A percentile compares a stretch with the other conserved stretches of the same genome.
Conservation (phyloP, 495 filamentous ascomycete genomes). For the Thermochaetoides thermophila region DNA sequence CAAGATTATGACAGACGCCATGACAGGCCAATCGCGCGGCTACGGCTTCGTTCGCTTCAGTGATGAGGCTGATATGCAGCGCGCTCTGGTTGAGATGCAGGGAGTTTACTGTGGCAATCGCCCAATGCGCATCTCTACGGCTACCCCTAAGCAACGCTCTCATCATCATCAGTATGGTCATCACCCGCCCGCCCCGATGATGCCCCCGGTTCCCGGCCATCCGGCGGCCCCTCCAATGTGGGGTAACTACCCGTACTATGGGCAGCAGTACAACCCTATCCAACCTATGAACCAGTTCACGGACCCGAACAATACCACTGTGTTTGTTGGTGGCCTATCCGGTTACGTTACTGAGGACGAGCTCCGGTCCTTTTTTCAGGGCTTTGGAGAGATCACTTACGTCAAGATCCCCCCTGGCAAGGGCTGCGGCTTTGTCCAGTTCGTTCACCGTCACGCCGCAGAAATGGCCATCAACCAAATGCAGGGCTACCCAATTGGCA, state of each 20-base stretch:
- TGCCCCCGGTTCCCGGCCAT: conserved; percentile 22
- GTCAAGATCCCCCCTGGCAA: conserved; percentile 99
- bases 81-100: conserved; percentile 92
- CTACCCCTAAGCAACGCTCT: conserved; percentile 72
- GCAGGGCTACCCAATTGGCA: conserved; percentile 98
- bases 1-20: conserved; percentile 99
- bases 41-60: conserved; percentile 98
- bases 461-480: conserved; percentile 99
- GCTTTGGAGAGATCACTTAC: conserved; percentile 98
- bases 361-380: conserved; percentile 98
- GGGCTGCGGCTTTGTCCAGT: conserved; percentile 98
- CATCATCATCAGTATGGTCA: conserved; percentile 27
- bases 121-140: conserved; percentile 96
- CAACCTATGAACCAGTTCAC: conserved; percentile 99
- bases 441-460: conserved; percentile 95
- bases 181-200: conserved; percentile 16
- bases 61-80: conserved; percentile 87
- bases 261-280: conserved; percentile 29
- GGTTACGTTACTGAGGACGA: conserved; percentile 99
- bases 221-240: conserved; percentile 23
- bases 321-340: conserved; percentile 94
- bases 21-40: conserved; percentile 91
- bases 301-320: conserved; percentile 99
- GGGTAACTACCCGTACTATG: conserved; percentile 23
- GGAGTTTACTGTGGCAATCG: conserved; percentile 98